A percentile compares a stretch with the other conserved stretches of the same genome.
Conservation (phyloP, 2,329 filamentous ascomycete species). For the Monosporascus ibericus region DNA sequence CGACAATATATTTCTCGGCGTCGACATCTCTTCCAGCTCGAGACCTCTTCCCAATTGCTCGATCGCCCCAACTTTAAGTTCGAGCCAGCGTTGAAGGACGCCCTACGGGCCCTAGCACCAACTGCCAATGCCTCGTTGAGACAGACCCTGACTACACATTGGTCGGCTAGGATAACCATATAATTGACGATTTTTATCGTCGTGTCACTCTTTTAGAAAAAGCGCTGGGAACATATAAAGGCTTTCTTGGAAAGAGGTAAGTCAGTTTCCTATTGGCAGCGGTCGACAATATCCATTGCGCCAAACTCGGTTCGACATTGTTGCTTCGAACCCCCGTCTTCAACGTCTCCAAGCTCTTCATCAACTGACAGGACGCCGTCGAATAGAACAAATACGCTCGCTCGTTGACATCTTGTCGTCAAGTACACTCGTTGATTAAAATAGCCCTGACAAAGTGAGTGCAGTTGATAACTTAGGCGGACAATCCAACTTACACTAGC, state of each 20-base stretch:
- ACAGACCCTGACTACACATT: constrained; percentile 18
- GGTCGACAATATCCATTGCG: not conserved
- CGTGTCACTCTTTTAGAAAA: constrained; percentile 28
- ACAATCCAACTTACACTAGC: not conserved
- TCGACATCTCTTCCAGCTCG: constrained; percentile 18
- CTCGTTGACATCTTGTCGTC: constrained; percentile 37
- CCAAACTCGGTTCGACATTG: too few species aligned
- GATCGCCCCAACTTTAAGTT: constrained; percentile 17
- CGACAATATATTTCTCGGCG: constrained; percentile 24
- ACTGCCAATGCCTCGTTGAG: constrained; percentile 24
- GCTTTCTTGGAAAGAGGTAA: not conserved
- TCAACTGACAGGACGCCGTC: constrained; percentile 11
- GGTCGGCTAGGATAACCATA: constrained; percentile 10
- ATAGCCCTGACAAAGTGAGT: constrained; percentile 33
- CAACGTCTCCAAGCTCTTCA: too few species aligned
- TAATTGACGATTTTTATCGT: constrained; percentile 27
- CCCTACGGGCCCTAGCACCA: constrained; percentile 10
- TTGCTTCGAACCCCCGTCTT: too few species aligned
- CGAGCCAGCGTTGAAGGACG: constrained; percentile 15
- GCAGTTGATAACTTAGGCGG: constrained; percentile 1
- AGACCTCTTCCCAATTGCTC: constrained; percentile 16
- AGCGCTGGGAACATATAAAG: not conserved
- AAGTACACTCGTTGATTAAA: constrained; percentile 39
- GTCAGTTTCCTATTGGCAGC: not conserved
- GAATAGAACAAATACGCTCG: constrained; percentile 23